Evolutionary conservation across 129 eudicot genomes (phyloP).

Genomic region (Artemisia annua): DNA sequence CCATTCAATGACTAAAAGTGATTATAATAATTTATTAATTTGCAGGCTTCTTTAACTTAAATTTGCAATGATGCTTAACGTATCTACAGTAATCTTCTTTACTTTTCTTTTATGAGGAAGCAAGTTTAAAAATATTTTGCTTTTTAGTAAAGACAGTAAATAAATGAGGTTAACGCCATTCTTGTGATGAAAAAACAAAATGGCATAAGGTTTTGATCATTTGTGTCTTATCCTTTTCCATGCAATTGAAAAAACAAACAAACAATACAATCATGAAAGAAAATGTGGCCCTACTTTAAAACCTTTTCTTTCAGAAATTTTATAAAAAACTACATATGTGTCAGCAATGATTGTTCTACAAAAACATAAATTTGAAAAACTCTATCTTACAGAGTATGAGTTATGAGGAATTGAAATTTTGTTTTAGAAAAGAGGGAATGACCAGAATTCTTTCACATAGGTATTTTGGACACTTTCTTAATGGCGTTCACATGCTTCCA

Average conservation of each 20-base stretch:
- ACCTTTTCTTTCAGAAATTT: conserved; percentile 10
- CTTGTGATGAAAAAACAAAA: conserved; percentile 11
- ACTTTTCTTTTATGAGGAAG: conserved; percentile 13
- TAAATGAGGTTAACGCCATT: background rate
- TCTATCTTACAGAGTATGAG: too few relatives aligned
- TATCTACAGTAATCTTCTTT: conserved; percentile 19
- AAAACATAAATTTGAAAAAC: too few relatives aligned
- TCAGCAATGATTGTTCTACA: background rate
- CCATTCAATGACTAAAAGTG: too few relatives aligned
- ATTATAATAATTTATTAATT: too few relatives aligned
- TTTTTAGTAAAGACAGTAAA: conserved; percentile 15
- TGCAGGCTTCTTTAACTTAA: too few relatives aligned
- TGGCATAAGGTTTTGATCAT: conserved; percentile 1
- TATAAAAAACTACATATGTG: background rate
- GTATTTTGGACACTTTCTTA: too few relatives aligned
- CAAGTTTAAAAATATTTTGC: conserved; percentile 11
- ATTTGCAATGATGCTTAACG: conserved; percentile 12
- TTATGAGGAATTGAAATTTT: too few relatives aligned
- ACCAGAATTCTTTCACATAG: too few relatives aligned
- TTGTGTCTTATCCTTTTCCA: conserved; percentile 11
- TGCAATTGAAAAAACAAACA: conserved; percentile 23
- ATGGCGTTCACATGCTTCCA: too few relatives aligned
- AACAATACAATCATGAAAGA: conserved; percentile 21
- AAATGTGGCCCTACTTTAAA: conserved; percentile 13
- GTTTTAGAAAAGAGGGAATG: too few relatives aligned